Base-by-base conservation (phyloP, 495 filamentous ascomycete genomes). In the Parathielavia hyrcaniae region DNA sequence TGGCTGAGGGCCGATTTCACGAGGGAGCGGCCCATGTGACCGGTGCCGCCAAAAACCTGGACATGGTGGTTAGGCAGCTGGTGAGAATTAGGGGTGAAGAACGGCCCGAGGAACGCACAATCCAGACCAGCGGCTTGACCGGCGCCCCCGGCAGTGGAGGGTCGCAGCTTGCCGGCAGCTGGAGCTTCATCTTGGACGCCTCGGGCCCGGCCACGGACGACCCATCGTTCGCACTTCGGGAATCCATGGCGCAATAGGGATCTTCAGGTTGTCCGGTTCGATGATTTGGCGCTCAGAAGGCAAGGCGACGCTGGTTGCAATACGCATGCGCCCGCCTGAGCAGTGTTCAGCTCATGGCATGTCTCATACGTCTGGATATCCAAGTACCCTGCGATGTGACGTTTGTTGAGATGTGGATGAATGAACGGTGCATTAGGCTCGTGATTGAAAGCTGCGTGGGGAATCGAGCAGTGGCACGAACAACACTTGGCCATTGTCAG, bases 21-120 rank as follows among this genome's bases (percentile, higher is more conserved):
- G 22, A 98, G 82, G 12, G 87, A 92, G 50, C 91, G 88, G 61
- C 93, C 93, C 77, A 97, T 95, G 65, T 98, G 93, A 52, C 93
- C 93, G 5, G 91, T 97, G 43, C 89, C 90, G 44, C 93, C 93
- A 71, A 97, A 98, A 61, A 98, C 79, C 86, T 91, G 50, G 36
- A 20, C 47, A 17, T 6, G 55, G 65, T 35, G 67, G 65, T 48
- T 34, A 30, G 30, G 26, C 17, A 19, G 23, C 23, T 20, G 32
- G 26, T 17, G 14, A 10, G 39, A 57, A 3, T 22, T 43, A 41
- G 17, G 49, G 16, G 7, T 57, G 9, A 22, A 12, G 43, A 57
- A 30, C 26, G 26, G n/a, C 26, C 2, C 26, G 48, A 17, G 36
- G 40, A 49, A 77, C 79, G 69, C 77, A 91, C 88, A 67, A 93